Base-by-base conservation (phyloP, 2,329 filamentous ascomycete species). In the Hypoxylon sp. region DNA sequence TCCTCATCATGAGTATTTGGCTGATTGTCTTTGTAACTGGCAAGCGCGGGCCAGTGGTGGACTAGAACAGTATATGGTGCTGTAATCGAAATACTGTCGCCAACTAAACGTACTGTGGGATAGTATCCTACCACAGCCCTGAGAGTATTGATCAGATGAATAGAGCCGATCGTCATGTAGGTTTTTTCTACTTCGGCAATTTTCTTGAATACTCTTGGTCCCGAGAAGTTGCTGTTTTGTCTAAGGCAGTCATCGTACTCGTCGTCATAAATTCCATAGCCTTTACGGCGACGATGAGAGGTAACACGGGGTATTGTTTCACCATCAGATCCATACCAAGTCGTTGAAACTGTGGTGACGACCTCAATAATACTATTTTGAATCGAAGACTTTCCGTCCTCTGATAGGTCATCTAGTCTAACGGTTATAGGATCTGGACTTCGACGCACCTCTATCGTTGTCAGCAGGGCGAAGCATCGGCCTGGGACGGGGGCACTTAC, bases 101-200 rank as follows among this genome's bases (percentile, higher is more conserved):
- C 71, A 0, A 68, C 61, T 37, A 77, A 69, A 30, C 66, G 67
- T 48, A 72, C 67, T 27, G 69, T 67, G 3, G 77, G 77, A 55
- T 79, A 80, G 57, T 79, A 80, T 16, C 66, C 68, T 5, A 81
- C 71, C 4, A 80, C 72, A 8, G 78, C 76, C 19, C 67, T 69
- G 3, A 82, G 68, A 1, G 77, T 77, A 35, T 77, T 73, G 56
- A 75, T 71, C 20, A 82, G 70, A 47, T 77, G 65, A 20, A 63
- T 51, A 2, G 77, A 79, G 55, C 76, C 68, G 32, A 79, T 74
- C 2, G 71, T 38, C 74, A 79, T 78, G 43, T 65, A 59, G 0
- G 71, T 74, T 1, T 56, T 64, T 12, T 70, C 66, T 6, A 67
- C 57, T 12, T 68, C 66, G 21, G 64, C 54, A 17, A 64, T 34